Evolutionary conservation across 2,329 filamentous ascomycete species (phyloP).

Genomic region (Epichloe gansuensis): DNA sequence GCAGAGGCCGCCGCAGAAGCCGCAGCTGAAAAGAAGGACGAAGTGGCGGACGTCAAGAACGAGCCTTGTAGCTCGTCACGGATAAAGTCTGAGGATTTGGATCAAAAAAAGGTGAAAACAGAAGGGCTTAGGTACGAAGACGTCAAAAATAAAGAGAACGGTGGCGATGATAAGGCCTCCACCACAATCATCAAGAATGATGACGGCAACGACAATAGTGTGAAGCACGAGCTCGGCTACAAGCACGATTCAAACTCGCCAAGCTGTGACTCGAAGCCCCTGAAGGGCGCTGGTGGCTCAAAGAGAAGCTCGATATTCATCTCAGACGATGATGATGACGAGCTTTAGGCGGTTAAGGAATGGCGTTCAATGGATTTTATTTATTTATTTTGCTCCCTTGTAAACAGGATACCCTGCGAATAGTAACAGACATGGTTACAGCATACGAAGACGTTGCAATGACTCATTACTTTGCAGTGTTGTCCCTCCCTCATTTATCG

Average conservation of each 20-base stretch:
- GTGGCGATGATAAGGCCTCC: not conserved
- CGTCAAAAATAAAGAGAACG: slow-evolving; percentile 6
- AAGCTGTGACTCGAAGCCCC: slow-evolving; percentile 2
- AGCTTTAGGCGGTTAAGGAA: not conserved
- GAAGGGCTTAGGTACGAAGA: slow-evolving; percentile 5
- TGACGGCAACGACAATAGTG: not conserved
- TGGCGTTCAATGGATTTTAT: not conserved
- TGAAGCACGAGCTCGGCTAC: not conserved
- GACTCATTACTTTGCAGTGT: not conserved
- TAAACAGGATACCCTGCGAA: too few species aligned
- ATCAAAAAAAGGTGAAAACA: slow-evolving; percentile 1
- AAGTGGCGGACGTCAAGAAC: slow-evolving; percentile 4
- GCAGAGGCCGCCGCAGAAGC: not conserved
- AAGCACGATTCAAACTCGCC: not conserved
- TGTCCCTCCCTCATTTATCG: not conserved
- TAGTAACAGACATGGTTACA: too few species aligned
- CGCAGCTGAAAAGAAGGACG: not conserved
- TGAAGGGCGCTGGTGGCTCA: slow-evolving; percentile 10
- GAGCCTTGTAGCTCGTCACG: not conserved
- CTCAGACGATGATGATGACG: slow-evolving; percentile 24
- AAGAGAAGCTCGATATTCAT: slow-evolving; percentile 24
- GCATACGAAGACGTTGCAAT: too few species aligned
- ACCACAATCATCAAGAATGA: not conserved
- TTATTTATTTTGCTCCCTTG: not conserved
- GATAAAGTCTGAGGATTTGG: slow-evolving; percentile 1